These are phyloP conservation scores for Clausena lansium DNA, from an alignment of 345 rosid genomes.

Conservation along the genomic window DNA sequence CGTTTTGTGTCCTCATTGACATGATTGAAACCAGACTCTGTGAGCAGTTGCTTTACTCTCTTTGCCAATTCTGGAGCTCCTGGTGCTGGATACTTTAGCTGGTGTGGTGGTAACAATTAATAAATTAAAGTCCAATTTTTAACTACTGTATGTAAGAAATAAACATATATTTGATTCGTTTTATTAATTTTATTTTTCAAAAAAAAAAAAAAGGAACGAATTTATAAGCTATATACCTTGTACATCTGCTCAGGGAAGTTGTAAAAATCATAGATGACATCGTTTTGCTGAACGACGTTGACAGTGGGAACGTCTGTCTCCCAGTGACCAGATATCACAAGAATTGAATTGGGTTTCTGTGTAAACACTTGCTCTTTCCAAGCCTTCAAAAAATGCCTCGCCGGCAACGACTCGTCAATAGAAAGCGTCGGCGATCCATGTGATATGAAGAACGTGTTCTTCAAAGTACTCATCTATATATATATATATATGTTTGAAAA, in stretches of 20 bases:
- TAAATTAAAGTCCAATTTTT: no score
- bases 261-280: constrained; percentile 80
- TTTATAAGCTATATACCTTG: constrained; percentile 37
- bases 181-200: no score
- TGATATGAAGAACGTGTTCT: constrained; percentile 62
- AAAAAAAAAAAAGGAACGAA: no score
- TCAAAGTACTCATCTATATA: constrained; percentile 6
- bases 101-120: constrained; percentile 1
- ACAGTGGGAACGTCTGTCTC: constrained; percentile 66
- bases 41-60: constrained; percentile 69
- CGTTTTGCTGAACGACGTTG: constrained; percentile 51
- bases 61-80: constrained; percentile 83
- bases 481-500: no score
- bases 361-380: constrained; percentile 45
- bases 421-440: constrained; percentile 84
- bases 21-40: constrained; percentile 46
- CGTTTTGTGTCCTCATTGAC: constrained; percentile 64
- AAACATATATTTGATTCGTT: no score
- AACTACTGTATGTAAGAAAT: no score
- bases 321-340: constrained; percentile 88
- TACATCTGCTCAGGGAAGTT: constrained; percentile 76
- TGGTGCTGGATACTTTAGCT: constrained; percentile 87
- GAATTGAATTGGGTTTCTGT: constrained; percentile 62
- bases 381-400: constrained; percentile 66
- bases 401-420: constrained; percentile 63